Conservation (phyloP, 2,329 filamentous ascomycete genomes). For the Mycosphaerella sp. region DNA sequence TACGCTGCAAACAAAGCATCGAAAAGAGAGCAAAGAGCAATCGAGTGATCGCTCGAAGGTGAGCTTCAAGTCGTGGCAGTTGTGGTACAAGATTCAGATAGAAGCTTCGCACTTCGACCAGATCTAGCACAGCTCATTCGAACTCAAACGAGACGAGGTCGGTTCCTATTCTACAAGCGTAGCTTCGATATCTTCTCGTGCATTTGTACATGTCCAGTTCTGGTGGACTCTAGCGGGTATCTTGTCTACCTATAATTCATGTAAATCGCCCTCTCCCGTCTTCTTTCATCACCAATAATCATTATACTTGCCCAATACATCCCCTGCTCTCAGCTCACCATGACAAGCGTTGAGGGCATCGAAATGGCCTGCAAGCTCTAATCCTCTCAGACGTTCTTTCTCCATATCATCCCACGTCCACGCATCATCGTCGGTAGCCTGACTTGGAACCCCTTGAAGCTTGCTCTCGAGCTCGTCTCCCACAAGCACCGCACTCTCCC, state of each 20-base stretch:
- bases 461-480: constrained; percentile 27
- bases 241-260: neutral
- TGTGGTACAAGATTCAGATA: too few relatives aligned
- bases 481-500: constrained; percentile 22
- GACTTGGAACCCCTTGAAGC: constrained; percentile 18
- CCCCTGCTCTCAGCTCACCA: constrained; percentile 44
- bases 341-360: constrained; percentile 49
- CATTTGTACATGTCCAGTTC: neutral
- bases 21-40: neutral
- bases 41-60: neutral
- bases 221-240: neutral
- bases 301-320: constrained; percentile 40
- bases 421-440: constrained; percentile 32
- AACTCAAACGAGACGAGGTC: too few relatives aligned
- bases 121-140: too few relatives aligned
- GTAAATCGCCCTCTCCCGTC: neutral
- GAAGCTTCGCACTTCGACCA: too few relatives aligned
- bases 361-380: constrained; percentile 52
- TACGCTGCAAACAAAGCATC: neutral
- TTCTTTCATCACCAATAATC: constrained; percentile 19
- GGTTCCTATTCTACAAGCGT: neutral
- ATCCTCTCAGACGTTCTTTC: constrained; percentile 48
- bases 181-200: neutral
- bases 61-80: neutral
- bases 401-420: constrained; percentile 59